Conservation (phyloP, 1,139 yeast species). For the Protomyces inundatus region DNA sequence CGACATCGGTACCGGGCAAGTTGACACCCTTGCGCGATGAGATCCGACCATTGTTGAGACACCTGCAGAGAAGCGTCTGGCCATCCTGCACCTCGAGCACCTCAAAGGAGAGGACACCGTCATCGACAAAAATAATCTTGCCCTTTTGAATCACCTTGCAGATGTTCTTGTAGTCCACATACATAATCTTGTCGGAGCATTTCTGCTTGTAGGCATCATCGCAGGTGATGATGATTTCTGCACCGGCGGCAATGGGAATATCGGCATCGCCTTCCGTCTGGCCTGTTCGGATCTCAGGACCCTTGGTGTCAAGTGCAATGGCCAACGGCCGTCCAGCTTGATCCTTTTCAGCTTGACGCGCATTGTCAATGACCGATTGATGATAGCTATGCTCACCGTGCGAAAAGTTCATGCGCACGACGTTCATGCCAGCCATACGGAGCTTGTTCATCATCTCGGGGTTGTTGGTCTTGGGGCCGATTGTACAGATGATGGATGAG, state of each 20-base stretch:
- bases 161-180: constrained; percentile 89
- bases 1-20: constrained; percentile 98
- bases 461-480: constrained; percentile 94
- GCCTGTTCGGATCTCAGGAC: constrained; percentile 99
- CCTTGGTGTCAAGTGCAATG: constrained; percentile 97
- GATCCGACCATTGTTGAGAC: constrained; percentile 91
- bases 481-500: constrained; percentile 95
- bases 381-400: constrained; percentile 96
- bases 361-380: constrained; percentile 91
- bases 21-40: constrained; percentile 98
- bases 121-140: constrained; percentile 87
- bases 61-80: constrained; percentile 73
- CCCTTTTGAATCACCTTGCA: constrained; percentile 87
- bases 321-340: constrained; percentile 96
- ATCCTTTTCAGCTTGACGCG: constrained; percentile 84
- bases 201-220: constrained; percentile 68
- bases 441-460: constrained; percentile 78
- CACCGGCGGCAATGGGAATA: constrained; percentile 70
- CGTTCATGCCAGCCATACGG: constrained; percentile 95
- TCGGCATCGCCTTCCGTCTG: constrained; percentile 74
- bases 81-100: constrained; percentile 77
- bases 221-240: constrained; percentile 89
- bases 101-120: constrained; percentile 94
- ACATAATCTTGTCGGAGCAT: constrained; percentile 78
- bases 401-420: constrained; percentile 97